Percentiles rank a stretch among this genome's conserved stretches.
Evolutionary conservation across 2,329 filamentous ascomycete genomes (phyloP).

Genomic region (Penicillium sumatraense): DNA sequence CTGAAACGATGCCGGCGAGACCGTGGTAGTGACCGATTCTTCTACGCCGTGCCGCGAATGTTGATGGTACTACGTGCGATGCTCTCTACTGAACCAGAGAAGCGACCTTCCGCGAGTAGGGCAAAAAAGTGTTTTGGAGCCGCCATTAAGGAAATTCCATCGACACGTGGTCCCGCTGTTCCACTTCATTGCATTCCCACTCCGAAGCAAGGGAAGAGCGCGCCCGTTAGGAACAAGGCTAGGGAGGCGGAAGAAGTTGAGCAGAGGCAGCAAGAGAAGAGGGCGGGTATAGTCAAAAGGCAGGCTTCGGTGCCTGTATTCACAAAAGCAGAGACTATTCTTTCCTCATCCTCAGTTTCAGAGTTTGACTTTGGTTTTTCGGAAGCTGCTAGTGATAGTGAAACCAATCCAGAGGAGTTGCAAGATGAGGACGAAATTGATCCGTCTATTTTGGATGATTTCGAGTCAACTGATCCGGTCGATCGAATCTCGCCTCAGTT

Average conservation of each 20-base stretch:
- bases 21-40: conserved; percentile 38
- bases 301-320: not conserved
- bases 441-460: conserved; percentile 12
- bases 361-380: conserved; percentile 30
- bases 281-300: not conserved
- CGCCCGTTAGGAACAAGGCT: not conserved
- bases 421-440: conserved; percentile 2
- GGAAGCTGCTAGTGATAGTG: conserved; percentile 20
- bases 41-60: conserved; percentile 44
- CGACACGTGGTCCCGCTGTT: not conserved
- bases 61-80: conserved; percentile 44
- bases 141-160: conserved; percentile 17
- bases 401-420: conserved; percentile 8
- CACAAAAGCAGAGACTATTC: not conserved
- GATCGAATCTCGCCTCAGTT: conserved; percentile 22
- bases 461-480: conserved; percentile 6
- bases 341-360: conserved; percentile 18
- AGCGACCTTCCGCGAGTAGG: conserved; percentile 36
- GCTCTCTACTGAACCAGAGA: conserved; percentile 38
- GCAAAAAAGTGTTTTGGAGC: conserved; percentile 32
- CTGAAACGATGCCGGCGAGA: conserved; percentile 39
- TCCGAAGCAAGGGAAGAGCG: not conserved
- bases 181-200: conserved; percentile 20
- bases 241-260: not conserved
- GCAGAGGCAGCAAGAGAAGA: not conserved